Conservation (phyloP, 805 yeast genomes). For the Helenozyma baotianmanensis region DNA sequence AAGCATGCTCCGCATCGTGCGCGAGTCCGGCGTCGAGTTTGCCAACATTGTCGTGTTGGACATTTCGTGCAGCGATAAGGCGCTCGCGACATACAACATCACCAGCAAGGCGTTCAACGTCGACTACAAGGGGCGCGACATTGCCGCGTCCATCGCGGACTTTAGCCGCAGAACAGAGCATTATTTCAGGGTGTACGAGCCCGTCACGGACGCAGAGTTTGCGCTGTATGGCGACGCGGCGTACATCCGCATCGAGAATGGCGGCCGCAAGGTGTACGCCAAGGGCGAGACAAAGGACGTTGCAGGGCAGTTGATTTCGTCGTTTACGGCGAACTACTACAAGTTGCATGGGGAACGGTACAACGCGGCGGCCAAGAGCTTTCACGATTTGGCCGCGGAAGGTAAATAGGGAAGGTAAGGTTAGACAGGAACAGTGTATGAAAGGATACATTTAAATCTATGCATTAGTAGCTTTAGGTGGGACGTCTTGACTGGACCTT, state of each 20-base stretch:
- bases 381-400: conserved; percentile 7
- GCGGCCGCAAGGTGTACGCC: conserved; percentile 6
- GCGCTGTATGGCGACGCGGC: conserved; percentile 6
- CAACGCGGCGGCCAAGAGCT: conserved; percentile 14
- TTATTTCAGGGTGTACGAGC: conserved; percentile 35
- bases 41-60: conserved; percentile 51
- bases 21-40: conserved; percentile 16
- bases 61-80: conserved; percentile 51
- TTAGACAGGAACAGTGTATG: no score
- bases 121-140: conserved; percentile 53
- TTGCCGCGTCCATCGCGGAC: conserved; percentile 51
- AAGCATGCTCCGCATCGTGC: conserved; percentile 25
- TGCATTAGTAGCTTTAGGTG: no score
- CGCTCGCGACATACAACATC: conserved; percentile 54
- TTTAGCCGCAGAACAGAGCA: conserved; percentile 53
- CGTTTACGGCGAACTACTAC: conserved; percentile 13
- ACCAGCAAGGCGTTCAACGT: conserved; percentile 58
- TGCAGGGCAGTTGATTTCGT: conserved; percentile 3
- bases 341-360: conserved; percentile 14
- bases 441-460: not conserved
- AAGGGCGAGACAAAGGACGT: conserved; percentile 1
- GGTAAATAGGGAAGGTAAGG: not conserved
- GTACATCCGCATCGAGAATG: conserved; percentile 10
- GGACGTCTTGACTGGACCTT: no score
- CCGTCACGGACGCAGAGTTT: conserved; percentile 11